Conservation (phyloP, 2,329 filamentous ascomycete genomes). For the Scytalidium sp. region DNA sequence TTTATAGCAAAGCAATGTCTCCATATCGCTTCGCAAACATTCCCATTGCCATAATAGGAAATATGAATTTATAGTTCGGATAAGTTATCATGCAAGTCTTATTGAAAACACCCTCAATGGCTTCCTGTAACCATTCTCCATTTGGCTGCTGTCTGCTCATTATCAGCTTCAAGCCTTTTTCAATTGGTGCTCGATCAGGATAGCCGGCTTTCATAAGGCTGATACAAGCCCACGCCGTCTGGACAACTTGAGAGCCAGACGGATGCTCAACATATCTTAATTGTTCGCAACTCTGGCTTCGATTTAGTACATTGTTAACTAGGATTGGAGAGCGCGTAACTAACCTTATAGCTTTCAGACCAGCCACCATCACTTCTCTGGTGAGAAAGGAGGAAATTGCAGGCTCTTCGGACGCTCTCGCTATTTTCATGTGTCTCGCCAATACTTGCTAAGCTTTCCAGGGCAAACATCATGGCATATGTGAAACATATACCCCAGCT, state of each 20-base stretch:
- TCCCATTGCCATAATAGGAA: slow-evolving; percentile 89
- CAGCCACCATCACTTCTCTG: slow-evolving; percentile 90
- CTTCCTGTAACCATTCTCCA: slow-evolving; percentile 93
- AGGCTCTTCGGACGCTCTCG: slow-evolving; percentile 67
- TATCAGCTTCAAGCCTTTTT: slow-evolving; percentile 73
- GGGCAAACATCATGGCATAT: slow-evolving; percentile 93
- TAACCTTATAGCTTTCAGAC: slow-evolving; percentile 86
- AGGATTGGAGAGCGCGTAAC: not conserved
- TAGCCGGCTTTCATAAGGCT: slow-evolving; percentile 80
- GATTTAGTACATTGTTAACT: slow-evolving; percentile 14
- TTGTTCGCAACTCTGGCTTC: slow-evolving; percentile 66
- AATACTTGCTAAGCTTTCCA: slow-evolving; percentile 78
- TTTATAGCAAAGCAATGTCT: slow-evolving; percentile 17
- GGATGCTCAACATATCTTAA: slow-evolving; percentile 72
- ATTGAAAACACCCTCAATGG: slow-evolving; percentile 98
- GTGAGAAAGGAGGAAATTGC: slow-evolving; percentile 79
- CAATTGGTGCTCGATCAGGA: slow-evolving; percentile 69
- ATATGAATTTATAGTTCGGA: slow-evolving; percentile 98
- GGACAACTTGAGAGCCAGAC: slow-evolving; percentile 80
- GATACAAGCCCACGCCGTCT: slow-evolving; percentile 89
- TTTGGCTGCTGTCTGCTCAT: slow-evolving; percentile 83
- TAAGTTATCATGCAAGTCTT: slow-evolving; percentile 99
- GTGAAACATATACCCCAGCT: slow-evolving; percentile 98
- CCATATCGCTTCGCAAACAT: slow-evolving; percentile 53
- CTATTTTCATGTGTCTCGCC: slow-evolving; percentile 81